Percentiles rank a stretch among this genome's conserved stretches.
These are phyloP conservation scores for Puccinia novopanici DNA, from an alignment of 1,284 basidiomycete genomes.

Conservation along the genomic window DNA sequence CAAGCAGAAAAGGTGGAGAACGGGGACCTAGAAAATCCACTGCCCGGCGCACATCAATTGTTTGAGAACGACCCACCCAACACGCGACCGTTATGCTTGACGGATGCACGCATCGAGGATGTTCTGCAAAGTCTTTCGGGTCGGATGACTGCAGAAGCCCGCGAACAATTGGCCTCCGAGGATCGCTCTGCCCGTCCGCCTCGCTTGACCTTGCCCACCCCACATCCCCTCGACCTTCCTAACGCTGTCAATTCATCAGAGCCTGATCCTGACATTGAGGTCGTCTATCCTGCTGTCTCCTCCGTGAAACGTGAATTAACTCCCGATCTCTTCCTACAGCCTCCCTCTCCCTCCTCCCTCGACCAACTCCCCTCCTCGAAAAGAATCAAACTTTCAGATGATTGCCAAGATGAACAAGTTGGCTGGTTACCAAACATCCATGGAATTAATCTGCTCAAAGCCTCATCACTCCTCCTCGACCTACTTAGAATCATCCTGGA, in stretches of 20 bases:
- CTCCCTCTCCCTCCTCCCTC: slow-evolving; percentile 27
- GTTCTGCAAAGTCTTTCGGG: not conserved
- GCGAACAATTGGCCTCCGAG: not conserved
- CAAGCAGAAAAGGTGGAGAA: slow-evolving; percentile 33
- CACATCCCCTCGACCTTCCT: not conserved
- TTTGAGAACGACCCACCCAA: not conserved
- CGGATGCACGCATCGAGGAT: not conserved
- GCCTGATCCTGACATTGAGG: slow-evolving; percentile 13
- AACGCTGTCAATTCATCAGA: not conserved
- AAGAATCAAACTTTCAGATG: not conserved
- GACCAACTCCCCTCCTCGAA: not conserved
- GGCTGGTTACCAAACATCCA: slow-evolving; percentile 11
- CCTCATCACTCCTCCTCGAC: not conserved
- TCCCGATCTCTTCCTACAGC: slow-evolving; percentile 7
- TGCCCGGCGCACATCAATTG: slow-evolving; percentile 15
- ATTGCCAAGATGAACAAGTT: not conserved
- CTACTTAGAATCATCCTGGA: not conserved
- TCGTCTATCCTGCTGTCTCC: slow-evolving; percentile 19
- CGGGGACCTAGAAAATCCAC: slow-evolving; percentile 23
- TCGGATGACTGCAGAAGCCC: not conserved
- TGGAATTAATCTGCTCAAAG: slow-evolving; percentile 12
- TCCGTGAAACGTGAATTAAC: slow-evolving; percentile 39
- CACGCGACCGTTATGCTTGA: slow-evolving; percentile 9
- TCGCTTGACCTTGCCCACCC: not conserved
- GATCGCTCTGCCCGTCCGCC: not conserved